These are phyloP conservation scores for Tanacetum coccineum DNA, from an alignment of 129 eudicot species.

Conservation along the genomic window DNA sequence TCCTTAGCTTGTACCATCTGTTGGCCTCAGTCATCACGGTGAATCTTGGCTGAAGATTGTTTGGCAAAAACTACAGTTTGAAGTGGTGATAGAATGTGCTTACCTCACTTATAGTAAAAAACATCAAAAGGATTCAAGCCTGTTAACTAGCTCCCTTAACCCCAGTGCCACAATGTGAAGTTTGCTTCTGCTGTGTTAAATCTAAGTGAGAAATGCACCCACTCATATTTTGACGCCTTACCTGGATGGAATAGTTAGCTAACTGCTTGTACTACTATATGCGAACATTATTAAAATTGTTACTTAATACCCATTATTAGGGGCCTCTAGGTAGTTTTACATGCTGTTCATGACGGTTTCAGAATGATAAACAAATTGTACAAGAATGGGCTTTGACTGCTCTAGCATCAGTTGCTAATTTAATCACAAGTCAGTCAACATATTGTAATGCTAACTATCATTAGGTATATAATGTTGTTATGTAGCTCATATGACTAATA, in stretches of 20 bases:
- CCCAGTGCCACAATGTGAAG: constrained; percentile 62
- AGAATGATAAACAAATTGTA: constrained; percentile 98
- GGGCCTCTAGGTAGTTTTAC: not conserved
- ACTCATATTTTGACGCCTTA: constrained; percentile 96
- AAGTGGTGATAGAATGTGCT: too few species aligned
- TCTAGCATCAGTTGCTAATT: constrained; percentile 96
- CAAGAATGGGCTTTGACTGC: constrained; percentile 98
- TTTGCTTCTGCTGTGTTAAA: constrained; percentile 88
- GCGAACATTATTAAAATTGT: not conserved
- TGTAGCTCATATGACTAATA: constrained; percentile 11
- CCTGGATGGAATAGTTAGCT: constrained; percentile 91
- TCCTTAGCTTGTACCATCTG: too few species aligned
- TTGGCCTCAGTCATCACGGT: too few species aligned
- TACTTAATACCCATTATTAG: not conserved
- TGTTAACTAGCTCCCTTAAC: not conserved
- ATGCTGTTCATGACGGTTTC: constrained; percentile 19
- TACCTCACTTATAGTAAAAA: too few species aligned
- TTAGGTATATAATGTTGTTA: constrained; percentile 2
- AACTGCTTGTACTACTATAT: constrained; percentile 63
- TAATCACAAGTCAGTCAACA: constrained; percentile 66
- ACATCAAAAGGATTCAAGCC: too few species aligned
- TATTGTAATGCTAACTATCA: not conserved
- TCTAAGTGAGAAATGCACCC: constrained; percentile 95
- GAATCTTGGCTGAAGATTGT: too few species aligned
- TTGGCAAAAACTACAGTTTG: too few species aligned